phyloP scores from a whole-genome alignment of 2,329 filamentous ascomycete genomes.

The Diaporthe sp. region DNA sequence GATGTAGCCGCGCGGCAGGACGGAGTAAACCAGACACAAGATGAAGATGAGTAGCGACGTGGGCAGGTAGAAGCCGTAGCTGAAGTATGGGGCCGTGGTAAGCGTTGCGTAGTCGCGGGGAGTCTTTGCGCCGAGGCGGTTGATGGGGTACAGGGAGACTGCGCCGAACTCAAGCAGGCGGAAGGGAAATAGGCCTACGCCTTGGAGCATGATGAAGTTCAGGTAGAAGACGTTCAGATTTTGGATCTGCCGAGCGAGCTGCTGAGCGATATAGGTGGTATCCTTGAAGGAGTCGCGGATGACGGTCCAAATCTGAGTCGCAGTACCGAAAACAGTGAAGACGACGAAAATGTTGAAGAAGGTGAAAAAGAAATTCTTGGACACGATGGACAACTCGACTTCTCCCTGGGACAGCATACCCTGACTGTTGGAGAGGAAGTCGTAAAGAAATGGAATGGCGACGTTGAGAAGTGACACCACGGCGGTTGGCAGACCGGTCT shows the following conservation, averaged over 20 bases:
- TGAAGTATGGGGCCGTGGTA: constrained; percentile 86
- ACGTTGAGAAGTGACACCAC: constrained; percentile 90
- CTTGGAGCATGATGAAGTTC: constrained; percentile 94
- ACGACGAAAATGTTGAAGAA: constrained; percentile 99
- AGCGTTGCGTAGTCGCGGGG: constrained; percentile 91
- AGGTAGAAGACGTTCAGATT: constrained; percentile 87
- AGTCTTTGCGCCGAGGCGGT: constrained; percentile 83
- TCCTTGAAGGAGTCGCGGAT: constrained; percentile 83
- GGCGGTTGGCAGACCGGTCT: constrained; percentile 88
- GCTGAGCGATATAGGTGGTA: constrained; percentile 81
- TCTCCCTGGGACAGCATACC: constrained; percentile 97
- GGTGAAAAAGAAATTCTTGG: constrained; percentile 99
- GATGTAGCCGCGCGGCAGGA: constrained; percentile 83
- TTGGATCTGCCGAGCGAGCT: constrained; percentile 82
- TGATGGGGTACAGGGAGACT: constrained; percentile 86
- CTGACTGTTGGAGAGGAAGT: constrained; percentile 90
- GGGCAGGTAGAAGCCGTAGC: constrained; percentile 95
- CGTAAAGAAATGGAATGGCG: constrained; percentile 93
- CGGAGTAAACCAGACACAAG: constrained; percentile 94
- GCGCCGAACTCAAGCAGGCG: constrained; percentile 91
- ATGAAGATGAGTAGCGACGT: constrained; percentile 95
- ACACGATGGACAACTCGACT: constrained; percentile 93
- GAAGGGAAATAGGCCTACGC: constrained; percentile 93
- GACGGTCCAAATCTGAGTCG: constrained; percentile 79
- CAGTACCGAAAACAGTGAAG: constrained; percentile 90